phyloP scores from a whole-genome alignment of 2,329 filamentous ascomycete genomes.

The Colletotrichum cordylinicola region DNA sequence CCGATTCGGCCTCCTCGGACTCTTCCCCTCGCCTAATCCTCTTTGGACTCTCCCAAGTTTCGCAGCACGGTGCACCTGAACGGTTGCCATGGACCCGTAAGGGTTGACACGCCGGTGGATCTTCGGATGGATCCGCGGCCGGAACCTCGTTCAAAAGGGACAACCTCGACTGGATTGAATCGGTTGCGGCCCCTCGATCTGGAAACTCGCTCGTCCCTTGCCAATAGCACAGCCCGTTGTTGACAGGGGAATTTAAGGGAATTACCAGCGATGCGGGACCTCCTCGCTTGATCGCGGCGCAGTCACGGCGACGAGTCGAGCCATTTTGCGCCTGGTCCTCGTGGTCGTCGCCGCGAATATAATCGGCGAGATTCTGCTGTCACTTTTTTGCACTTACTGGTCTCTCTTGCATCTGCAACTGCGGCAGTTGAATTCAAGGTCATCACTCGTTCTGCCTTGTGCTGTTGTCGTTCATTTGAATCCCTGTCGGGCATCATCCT shows the following conservation, averaged over 20 bases:
- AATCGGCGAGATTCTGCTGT: background rate
- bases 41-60: background rate
- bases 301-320: background rate
- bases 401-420: background rate
- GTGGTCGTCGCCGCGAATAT: background rate
- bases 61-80: background rate
- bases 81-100: background rate
- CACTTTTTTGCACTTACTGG: background rate
- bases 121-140: background rate
- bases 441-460: conserved; percentile 16
- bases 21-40: background rate
- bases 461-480: conserved; percentile 5
- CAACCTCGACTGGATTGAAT: background rate
- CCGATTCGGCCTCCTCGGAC: background rate
- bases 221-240: background rate
- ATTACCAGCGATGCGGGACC: background rate
- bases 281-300: background rate
- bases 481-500: background rate
- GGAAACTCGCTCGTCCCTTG: background rate
- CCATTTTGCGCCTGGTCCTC: background rate
- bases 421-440: conserved; percentile 9
- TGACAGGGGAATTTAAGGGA: background rate
- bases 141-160: conserved; percentile 3
- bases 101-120: conserved; percentile 6
- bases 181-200: conserved; percentile 6